phyloP scores from a whole-genome alignment of 768 basidiomycete species.

The Albatrellus ellisii region DNA sequence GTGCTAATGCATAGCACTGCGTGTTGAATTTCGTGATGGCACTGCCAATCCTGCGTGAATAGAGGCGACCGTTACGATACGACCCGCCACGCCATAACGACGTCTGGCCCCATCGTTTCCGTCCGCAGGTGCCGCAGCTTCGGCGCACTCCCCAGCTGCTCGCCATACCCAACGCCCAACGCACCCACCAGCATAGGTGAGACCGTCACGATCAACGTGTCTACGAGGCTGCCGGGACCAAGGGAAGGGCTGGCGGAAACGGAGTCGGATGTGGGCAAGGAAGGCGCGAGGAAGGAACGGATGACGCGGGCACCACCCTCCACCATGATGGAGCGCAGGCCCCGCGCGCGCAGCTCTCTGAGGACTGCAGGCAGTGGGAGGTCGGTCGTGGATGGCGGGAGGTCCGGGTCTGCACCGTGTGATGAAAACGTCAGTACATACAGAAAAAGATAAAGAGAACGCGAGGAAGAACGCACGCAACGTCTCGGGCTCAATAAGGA shows the following conservation, averaged over 20 bases:
- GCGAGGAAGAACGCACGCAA: slow-evolving; percentile 22
- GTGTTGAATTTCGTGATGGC: too few species aligned
- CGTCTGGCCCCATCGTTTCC: slow-evolving; percentile 18
- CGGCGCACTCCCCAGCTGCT: slow-evolving; percentile 15
- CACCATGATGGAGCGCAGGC: slow-evolving; percentile 76
- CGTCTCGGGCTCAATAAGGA: slow-evolving; percentile 30
- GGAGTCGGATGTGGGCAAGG: too few species aligned
- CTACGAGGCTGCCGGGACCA: slow-evolving; percentile 27
- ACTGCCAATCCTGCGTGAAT: too few species aligned
- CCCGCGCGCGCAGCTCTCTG: slow-evolving; percentile 34
- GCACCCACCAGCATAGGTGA: slow-evolving; percentile 76
- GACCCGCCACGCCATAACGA: slow-evolving; percentile 17
- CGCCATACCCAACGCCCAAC: slow-evolving; percentile 48
- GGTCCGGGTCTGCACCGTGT: slow-evolving; percentile 5
- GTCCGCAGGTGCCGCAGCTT: slow-evolving; percentile 17
- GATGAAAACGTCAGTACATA: too few species aligned
- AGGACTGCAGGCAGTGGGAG: slow-evolving; percentile 40
- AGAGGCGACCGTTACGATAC: slow-evolving; percentile 4
- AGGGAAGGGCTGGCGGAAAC: too few species aligned
- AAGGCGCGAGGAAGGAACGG: slow-evolving; percentile 43
- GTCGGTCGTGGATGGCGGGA: slow-evolving; percentile 17
- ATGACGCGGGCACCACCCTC: slow-evolving; percentile 89
- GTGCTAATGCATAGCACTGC: too few species aligned
- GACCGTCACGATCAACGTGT: slow-evolving; percentile 72
- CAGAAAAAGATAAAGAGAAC: too few species aligned